A percentile compares a stretch with the other conserved stretches of the same genome.
Evolutionary conservation across 192 early-diverging fungal species (phyloP).

Genomic region (Oehlia diaphana): DNA sequence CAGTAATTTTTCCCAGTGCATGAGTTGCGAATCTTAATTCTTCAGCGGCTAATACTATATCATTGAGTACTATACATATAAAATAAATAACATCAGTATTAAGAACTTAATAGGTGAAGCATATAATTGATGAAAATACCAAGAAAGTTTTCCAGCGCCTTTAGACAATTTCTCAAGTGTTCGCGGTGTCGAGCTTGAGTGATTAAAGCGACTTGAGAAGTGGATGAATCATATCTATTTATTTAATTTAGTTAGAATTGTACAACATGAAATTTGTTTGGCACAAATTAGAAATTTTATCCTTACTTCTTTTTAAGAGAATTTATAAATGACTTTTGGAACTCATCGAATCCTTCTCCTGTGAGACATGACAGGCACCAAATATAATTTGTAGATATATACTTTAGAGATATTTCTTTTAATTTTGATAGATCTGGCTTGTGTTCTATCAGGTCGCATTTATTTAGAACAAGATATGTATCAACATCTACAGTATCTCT

Average conservation of each 20-base stretch:
- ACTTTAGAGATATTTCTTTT: neutral
- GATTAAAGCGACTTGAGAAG: slow-evolving; percentile 49
- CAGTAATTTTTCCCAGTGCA: slow-evolving; percentile 71
- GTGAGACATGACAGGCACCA: slow-evolving; percentile 54
- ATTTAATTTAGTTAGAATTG: neutral
- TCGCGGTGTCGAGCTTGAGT: slow-evolving; percentile 70
- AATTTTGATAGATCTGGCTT: neutral
- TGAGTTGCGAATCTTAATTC: slow-evolving; percentile 66
- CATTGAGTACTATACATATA: slow-evolving; percentile 36
- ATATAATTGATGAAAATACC: slow-evolving; percentile 33
- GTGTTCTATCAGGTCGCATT: slow-evolving; percentile 48
- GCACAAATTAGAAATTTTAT: neutral
- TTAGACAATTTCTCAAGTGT: slow-evolving; percentile 57
- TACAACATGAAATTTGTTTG: neutral
- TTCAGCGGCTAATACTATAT: slow-evolving; percentile 72
- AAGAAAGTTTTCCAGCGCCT: slow-evolving; percentile 46
- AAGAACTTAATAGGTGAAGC: neutral
- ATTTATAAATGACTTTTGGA: slow-evolving; percentile 42
- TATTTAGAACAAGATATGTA: slow-evolving; percentile 67
- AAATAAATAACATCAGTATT: slow-evolving; percentile 9
- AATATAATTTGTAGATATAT: slow-evolving; percentile 24
- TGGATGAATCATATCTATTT: slow-evolving; percentile 38
- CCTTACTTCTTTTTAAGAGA: slow-evolving; percentile 46
- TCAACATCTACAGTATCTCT: slow-evolving; percentile 46
- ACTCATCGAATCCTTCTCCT: slow-evolving; percentile 49